Evolutionary conservation across 768 basidiomycete genomes (phyloP), one percentile per base, ranked within the genome.

Genomic region (Phanerochaete sordida): DNA sequence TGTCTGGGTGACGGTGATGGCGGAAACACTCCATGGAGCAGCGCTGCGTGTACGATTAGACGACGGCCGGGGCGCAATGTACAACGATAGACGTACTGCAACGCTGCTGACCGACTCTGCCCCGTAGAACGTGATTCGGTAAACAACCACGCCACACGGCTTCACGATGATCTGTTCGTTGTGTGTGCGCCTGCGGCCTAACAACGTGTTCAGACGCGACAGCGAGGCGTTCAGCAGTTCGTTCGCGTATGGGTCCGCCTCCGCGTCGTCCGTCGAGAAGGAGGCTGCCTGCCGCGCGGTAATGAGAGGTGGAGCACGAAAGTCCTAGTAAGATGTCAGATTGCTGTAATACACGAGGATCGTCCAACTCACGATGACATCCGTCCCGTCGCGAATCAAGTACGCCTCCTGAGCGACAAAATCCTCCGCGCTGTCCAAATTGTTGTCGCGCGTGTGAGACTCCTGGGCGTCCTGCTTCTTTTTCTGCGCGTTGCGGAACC

Each of bases 121-220:
- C 0, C 68, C 68, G 60, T 54, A 68, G 45, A 67, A 69, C 0
- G 69, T 71, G 28, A 48, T 63, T 0, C 68, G 63, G 3, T 35
- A 56, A 15, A 58, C 19, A 27, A 66, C 64, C n/a, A 63, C 57
- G 0, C 70, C 70, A 56, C 62, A 67, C 13, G 59, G 48, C 27
- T 68, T 31, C 31, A 74, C 72, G 12, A 66, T 43, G 3, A 72
- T 59, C 43, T 70, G 60, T 56, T 72, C 69, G 33, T 71, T 71
- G 56, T 72, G 70, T 0, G 67, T 46, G 52, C 68, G 62, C 66
- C 66, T 23, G 55, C 70, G 49, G 21, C 56, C 65, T 63, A 73
- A 72, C 21, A 21, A 35, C 12, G 60, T 54, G 30, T 23, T 7
- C 59, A 1, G 12, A 12, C 9, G 1, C n/a, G n/a, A n/a, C 24